Conservation (phyloP, 495 filamentous ascomycete species). For the Gamarada debralockiae region DNA sequence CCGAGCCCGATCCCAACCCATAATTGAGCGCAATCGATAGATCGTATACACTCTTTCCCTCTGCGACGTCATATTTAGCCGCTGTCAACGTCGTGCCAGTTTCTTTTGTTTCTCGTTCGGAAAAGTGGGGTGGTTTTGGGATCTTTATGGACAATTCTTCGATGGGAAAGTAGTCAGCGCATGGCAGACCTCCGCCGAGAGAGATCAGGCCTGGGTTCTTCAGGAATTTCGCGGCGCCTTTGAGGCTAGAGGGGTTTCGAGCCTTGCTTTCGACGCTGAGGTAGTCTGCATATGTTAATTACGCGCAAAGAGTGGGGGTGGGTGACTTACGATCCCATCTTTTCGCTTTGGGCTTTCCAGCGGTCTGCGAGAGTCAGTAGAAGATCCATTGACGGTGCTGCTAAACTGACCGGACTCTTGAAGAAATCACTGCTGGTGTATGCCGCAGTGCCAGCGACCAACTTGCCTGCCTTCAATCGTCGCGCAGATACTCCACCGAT, state of each 20-base stretch:
- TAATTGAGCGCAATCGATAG: conserved; percentile 59
- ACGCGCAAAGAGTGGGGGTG: conserved; percentile 25
- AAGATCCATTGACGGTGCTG: background rate
- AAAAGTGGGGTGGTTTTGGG: conserved; percentile 61
- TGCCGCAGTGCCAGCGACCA: conserved; percentile 74
- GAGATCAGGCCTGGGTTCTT: conserved; percentile 75
- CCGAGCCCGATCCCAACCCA: conserved; percentile 76
- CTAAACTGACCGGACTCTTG: conserved; percentile 58
- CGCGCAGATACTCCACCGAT: conserved; percentile 64
- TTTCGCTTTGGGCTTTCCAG: conserved; percentile 72
- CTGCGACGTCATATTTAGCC: conserved; percentile 77
- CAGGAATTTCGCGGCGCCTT: conserved; percentile 71
- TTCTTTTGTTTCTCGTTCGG: conserved; percentile 54
- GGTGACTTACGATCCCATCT: conserved; percentile 74
- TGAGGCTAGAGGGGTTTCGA: conserved; percentile 63
- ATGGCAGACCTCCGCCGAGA: conserved; percentile 88
- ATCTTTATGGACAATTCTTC: conserved; percentile 65
- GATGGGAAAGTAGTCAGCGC: conserved; percentile 85
- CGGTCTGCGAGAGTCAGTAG: conserved; percentile 26
- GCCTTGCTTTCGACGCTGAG: conserved; percentile 53
- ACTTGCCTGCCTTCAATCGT: conserved; percentile 61
- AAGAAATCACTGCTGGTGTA: conserved; percentile 77
- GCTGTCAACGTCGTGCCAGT: conserved; percentile 53
- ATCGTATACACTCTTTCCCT: conserved; percentile 61
- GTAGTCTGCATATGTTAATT: conserved; percentile 36